Conservation (phyloP, 2,329 filamentous ascomycete species). For the Pseudofabraea citricarpa region DNA sequence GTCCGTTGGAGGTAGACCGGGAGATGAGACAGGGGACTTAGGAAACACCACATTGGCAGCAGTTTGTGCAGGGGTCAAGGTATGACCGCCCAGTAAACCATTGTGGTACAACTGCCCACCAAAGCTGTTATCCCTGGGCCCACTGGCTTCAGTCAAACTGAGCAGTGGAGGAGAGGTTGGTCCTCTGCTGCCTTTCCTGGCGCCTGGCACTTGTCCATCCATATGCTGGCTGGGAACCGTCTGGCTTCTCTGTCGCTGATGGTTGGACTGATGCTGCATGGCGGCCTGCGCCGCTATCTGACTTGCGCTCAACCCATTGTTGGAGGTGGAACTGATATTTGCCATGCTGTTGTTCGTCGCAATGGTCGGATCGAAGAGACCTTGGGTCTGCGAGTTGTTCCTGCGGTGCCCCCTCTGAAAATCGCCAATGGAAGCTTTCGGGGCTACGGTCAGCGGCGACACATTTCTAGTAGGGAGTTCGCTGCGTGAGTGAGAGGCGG, state of each 20-base stretch:
- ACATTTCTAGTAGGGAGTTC: slow-evolving; percentile 25
- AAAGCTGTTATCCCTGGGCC: slow-evolving; percentile 52
- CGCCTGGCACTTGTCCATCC: slow-evolving; percentile 14
- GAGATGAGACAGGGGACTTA: slow-evolving; percentile 39
- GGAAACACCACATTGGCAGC: slow-evolving; percentile 69
- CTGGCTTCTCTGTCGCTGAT: slow-evolving; percentile 63
- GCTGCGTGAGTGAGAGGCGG: slow-evolving; percentile 15
- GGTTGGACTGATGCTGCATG: slow-evolving; percentile 54
- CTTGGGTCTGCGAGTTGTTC: slow-evolving; percentile 69
- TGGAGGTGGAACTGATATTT: slow-evolving; percentile 14
- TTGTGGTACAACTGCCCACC: slow-evolving; percentile 49
- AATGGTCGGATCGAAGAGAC: slow-evolving; percentile 68
- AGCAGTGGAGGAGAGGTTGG: slow-evolving; percentile 58
- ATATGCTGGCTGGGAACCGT: slow-evolving; percentile 55
- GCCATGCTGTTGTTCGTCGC: slow-evolving; percentile 29
- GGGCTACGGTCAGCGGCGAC: slow-evolving; percentile 38
- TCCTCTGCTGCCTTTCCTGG: slow-evolving; percentile 28
- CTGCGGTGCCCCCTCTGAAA: slow-evolving; percentile 44
- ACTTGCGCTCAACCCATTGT: slow-evolving; percentile 52
- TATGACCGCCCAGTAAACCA: slow-evolving; percentile 53
- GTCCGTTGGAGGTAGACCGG: slow-evolving; percentile 29
- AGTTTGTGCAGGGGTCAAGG: slow-evolving; percentile 62
- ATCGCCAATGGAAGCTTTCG: slow-evolving; percentile 26
- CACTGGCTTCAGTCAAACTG: slow-evolving; percentile 61
- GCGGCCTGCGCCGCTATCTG: slow-evolving; percentile 78